Evolutionary conservation across 441 rosid genomes (phyloP), one percentile per base, ranked within the genome.

Genomic region (Melastoma candidum): DNA sequence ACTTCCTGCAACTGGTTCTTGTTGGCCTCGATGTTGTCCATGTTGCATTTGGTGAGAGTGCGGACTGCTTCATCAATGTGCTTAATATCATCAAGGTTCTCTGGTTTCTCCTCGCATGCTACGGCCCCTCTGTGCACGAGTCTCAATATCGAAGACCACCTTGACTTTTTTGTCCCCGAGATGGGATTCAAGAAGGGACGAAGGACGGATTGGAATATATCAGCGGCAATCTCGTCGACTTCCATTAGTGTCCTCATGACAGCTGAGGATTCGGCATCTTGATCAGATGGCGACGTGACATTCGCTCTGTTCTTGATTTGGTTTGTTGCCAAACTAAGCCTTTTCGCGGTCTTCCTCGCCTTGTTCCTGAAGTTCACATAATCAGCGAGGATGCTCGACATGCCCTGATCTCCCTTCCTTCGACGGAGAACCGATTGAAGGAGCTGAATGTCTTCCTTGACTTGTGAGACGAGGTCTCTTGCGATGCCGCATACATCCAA

Each of bases 81-180:
- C 26, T 52, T 51, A 4, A 60, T 25, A 13, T 60, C 64, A 25
- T 75, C 80, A 63, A 56, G 46, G 22, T 11, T 56, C 26, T 63
- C 74, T 27, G 46, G 57, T 24, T 70, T 64, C 46, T 63, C 76
- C 25, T 71, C 78, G 41, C 71, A 69, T 29, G 71, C 61, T 17
- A 64, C 49, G 0, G 45, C 47, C 27, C 76, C 81, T 25, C 60
- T 79, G 47, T 64, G 64, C 68, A 77, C 63, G 67, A 77, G 45
- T 49, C 71, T 85, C 11, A 74, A 61, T 11, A 78, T 75, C 39
- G 69, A 48, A 45, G 70, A 71, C 80, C 87, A 83, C 61, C 54
- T 66, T 26, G 53, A 65, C 60, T 65, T 17, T 17, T 17, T 75
- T 3, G 68, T 53, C 41, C 56, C 64, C 2, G 63, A 24, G 36